These are phyloP conservation scores for Pseudopyricularia cyperi DNA, from an alignment of 2,329 filamentous ascomycete species.

Conservation along the genomic window DNA sequence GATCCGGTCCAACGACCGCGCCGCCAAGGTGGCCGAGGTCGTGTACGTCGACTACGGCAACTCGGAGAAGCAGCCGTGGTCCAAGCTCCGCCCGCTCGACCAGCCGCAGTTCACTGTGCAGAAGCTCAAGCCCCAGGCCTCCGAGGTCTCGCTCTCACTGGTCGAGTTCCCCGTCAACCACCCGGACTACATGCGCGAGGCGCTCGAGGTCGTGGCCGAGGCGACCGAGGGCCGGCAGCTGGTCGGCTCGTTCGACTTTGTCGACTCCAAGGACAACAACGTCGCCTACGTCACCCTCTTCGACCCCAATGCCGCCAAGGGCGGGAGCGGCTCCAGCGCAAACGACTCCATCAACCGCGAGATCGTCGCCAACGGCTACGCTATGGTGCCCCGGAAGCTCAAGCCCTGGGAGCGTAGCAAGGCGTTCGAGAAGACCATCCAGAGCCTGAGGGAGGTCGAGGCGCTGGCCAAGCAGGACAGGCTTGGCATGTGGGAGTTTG, in stretches of 20 bases:
- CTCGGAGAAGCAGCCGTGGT: conserved; percentile 78
- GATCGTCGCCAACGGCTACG: conserved; percentile 68
- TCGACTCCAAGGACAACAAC: conserved; percentile 66
- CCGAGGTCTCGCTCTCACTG: conserved; percentile 77
- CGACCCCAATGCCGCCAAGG: conserved; percentile 50
- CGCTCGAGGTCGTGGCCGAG: conserved; percentile 62
- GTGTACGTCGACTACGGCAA: conserved; percentile 96
- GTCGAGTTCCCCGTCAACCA: conserved; percentile 68
- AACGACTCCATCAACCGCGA: conserved; percentile 84
- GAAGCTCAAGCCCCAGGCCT: conserved; percentile 76
- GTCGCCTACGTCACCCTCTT: conserved; percentile 79
- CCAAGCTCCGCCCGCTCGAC: conserved; percentile 65
- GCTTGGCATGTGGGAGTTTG: conserved; percentile 95
- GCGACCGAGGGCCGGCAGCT: conserved; percentile 63
- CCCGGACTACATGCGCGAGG: conserved; percentile 71
- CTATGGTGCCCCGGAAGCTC: conserved; percentile 84
- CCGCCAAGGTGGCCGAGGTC: conserved; percentile 78
- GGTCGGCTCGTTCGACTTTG: conserved; percentile 82
- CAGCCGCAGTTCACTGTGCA: conserved; percentile 66
- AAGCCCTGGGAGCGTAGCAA: conserved; percentile 75
- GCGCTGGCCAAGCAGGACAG: conserved; percentile 66
- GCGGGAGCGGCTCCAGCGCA: conserved; percentile 14
- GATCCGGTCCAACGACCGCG: conserved; percentile 83
- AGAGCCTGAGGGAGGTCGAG: conserved; percentile 61
- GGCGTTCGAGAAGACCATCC: conserved; percentile 57